Conservation (phyloP, 2,329 filamentous ascomycete genomes). For the Hirsutella minnesotensis region DNA sequence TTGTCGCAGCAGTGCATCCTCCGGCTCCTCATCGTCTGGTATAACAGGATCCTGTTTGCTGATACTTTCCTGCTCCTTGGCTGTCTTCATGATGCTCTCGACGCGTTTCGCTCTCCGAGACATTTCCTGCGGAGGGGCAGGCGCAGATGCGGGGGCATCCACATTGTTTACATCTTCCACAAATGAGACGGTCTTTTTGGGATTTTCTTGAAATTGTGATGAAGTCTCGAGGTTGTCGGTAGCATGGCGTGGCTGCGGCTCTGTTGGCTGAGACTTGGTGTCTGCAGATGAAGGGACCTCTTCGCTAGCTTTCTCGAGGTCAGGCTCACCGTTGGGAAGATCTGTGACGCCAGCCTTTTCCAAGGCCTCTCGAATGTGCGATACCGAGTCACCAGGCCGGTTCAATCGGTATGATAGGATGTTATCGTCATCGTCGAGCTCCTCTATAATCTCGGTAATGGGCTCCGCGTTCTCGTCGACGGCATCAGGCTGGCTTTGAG, state of each 20-base stretch:
- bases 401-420: conserved; percentile 57
- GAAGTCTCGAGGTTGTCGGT: neutral
- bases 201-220: too few species aligned
- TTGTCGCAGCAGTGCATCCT: conserved; percentile 68
- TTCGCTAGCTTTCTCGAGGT: neutral
- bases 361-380: conserved; percentile 59
- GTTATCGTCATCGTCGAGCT: conserved; percentile 84
- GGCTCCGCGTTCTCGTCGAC: conserved; percentile 60
- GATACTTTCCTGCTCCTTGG: conserved; percentile 40
- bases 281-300: neutral
- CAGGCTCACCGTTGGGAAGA: conserved; percentile 10
- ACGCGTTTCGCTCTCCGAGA: conserved; percentile 34
- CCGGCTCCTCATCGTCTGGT: conserved; percentile 62
- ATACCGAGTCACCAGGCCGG: conserved; percentile 54
- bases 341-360: conserved; percentile 63
- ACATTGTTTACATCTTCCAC: conserved; percentile 32
- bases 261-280: neutral
- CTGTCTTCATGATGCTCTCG: conserved; percentile 44
- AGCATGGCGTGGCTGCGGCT: neutral
- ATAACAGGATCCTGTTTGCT: conserved; percentile 38
- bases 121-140: conserved; percentile 12
- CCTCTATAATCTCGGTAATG: conserved; percentile 82
- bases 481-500: conserved; percentile 47
- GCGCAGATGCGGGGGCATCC: conserved; percentile 11
- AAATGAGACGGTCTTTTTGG: conserved; percentile 52